Base-by-base conservation (phyloP, 2,329 filamentous ascomycete species). In the Bisporella sp. region DNA sequence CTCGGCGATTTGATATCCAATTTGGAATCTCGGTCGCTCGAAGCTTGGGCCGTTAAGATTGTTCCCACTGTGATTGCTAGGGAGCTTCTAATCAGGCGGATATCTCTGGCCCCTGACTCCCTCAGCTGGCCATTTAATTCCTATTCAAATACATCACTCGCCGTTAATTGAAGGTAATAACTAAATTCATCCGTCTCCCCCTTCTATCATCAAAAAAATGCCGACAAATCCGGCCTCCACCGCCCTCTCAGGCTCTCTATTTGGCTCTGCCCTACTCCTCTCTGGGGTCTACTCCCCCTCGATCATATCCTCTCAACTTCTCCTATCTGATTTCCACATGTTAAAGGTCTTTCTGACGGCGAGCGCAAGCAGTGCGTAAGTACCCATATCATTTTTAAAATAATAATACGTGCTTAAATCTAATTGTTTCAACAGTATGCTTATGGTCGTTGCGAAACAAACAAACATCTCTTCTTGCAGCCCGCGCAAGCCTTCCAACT, bases 291-390 rank as follows among this genome's bases (percentile, higher is more conserved):
- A 76, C 58, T 69, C 75, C 32, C 81, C 82, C 0, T 68, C 73
- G 0, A 71, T 82, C 47, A 80, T 86, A 57, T 64, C 78, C 52
- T 66, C 71, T 6, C 82, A 85, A 66, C 73, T 85, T 65, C 72
- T 69, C 31, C 69, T 83, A 44, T 66, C 73, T 44, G 74, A 82
- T 61, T 84, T 76, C 66, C 79, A 82, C 59, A 85, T 85, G 81
- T 62, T 82, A 30, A 75, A 83, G 63, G 73, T 74, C 13, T 85
- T 85, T 58, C 66, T 85, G 4, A 73, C 77, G 2, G 82, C 81
- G 4, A 78, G 78, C 2, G 81, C 77, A 31, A 73, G 72, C 57
- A 83, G 78, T 66, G 75, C 76, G 77, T 82, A 71, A 62, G 78
- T 68, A 40, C 31, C 53, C 30, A 2, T 12, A 28, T 42, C 21